Conservation (phyloP, 2,329 filamentous ascomycete species). For the Botrytis tulipae region DNA sequence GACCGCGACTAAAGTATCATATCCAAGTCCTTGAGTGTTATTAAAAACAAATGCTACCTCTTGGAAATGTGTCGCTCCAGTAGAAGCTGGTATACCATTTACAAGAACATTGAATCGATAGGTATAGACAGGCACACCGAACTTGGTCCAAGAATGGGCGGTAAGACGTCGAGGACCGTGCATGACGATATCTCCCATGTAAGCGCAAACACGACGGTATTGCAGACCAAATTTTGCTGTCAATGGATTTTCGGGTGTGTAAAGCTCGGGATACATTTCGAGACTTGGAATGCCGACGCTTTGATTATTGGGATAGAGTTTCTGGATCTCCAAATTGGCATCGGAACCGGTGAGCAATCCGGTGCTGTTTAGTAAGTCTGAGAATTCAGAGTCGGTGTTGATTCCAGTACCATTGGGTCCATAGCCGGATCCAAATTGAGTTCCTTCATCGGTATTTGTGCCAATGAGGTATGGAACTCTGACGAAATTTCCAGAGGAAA, state of each 20-base stretch:
- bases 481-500: slow-evolving; percentile 44
- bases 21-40: slow-evolving; percentile 50
- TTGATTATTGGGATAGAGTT: slow-evolving; percentile 52
- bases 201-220: slow-evolving; percentile 22
- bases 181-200: slow-evolving; percentile 26
- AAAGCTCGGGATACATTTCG: slow-evolving; percentile 26
- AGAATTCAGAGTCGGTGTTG: slow-evolving; percentile 34
- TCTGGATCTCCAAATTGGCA: slow-evolving; percentile 39
- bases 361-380: slow-evolving; percentile 8
- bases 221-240: slow-evolving; percentile 40
- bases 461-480: slow-evolving; percentile 47
- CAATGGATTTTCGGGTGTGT: slow-evolving; percentile 23
- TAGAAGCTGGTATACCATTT: slow-evolving; percentile 33
- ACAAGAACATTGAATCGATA: slow-evolving; percentile 48
- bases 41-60: slow-evolving; percentile 56
- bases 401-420: slow-evolving; percentile 22
- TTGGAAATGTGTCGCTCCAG: slow-evolving; percentile 44
- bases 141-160: slow-evolving; percentile 22
- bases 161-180: slow-evolving; percentile 21
- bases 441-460: slow-evolving; percentile 40
- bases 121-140: slow-evolving; percentile 33
- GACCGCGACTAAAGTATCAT: slow-evolving; percentile 40
- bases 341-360: neutral
- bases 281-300: slow-evolving; percentile 47
- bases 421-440: slow-evolving; percentile 42